Percentiles rank a stretch among this genome's conserved stretches.
Evolutionary conservation across 331 rosid genomes (phyloP).

Genomic region (Malus hybrid): DNA sequence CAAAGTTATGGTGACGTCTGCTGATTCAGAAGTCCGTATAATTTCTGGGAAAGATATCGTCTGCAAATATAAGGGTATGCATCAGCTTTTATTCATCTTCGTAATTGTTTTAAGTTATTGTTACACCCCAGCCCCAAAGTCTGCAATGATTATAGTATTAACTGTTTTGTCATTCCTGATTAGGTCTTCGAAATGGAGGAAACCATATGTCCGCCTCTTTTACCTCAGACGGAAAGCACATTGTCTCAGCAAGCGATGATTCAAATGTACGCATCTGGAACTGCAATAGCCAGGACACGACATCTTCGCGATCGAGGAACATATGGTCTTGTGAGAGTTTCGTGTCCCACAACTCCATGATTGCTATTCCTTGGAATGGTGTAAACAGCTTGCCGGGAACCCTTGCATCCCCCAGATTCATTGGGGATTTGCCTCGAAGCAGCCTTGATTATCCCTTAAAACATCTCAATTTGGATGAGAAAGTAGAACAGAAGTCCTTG

Average conservation of each 20-base stretch:
- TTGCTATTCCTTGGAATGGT: constrained; percentile 74
- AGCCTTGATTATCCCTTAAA: constrained; percentile 7
- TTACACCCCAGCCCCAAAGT: neutral
- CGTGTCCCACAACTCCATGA: constrained; percentile 40
- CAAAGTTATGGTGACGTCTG: constrained; percentile 58
- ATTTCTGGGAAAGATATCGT: constrained; percentile 41
- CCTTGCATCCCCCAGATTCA: constrained; percentile 33
- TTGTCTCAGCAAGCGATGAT: constrained; percentile 51
- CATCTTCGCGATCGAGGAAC: constrained; percentile 34
- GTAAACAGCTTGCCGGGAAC: constrained; percentile 29
- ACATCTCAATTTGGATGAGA: constrained; percentile 11
- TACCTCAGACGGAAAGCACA: constrained; percentile 59
- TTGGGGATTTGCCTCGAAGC: neutral
- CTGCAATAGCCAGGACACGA: constrained; percentile 36
- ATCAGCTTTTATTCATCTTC: neutral
- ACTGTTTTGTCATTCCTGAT: neutral
- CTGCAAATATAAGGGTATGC: constrained; percentile 58
- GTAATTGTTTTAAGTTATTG: neutral
- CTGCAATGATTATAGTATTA: neutral
- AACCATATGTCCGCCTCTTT: constrained; percentile 58
- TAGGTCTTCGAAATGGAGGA: constrained; percentile 48
- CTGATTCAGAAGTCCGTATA: constrained; percentile 56
- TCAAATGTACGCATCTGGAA: constrained; percentile 61
- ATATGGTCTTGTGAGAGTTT: constrained; percentile 54
- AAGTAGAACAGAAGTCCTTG: constrained; percentile 34